Evolutionary conservation across 495 filamentous ascomycete species (phyloP), one percentile per base, ranked within the genome.

Genomic region (Penicillium salamii): DNA sequence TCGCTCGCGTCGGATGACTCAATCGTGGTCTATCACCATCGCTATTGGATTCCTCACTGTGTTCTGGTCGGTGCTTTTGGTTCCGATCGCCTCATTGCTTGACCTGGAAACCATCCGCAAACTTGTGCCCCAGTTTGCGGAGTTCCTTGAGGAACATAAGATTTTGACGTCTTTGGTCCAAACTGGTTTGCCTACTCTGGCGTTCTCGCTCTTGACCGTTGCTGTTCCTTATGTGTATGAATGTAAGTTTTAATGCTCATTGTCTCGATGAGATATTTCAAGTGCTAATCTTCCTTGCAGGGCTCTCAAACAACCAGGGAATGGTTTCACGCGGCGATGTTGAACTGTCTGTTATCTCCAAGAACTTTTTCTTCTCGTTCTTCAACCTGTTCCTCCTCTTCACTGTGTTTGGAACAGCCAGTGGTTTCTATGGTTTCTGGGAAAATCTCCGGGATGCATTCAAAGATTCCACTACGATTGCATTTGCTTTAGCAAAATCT

Each of bases 311-410:
- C 61, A 75, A 80, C 20, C 93, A 99, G 75, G 93, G 93, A 49
- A 91, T 96, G 86, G 86, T 93, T 43, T 97, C 93, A 1, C 89
- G 88, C 55, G 88, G 87, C 19, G 95, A 99, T 49, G 82, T 97
- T n/a, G 95, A 97, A 60, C 79, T 97, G 8, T 97, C 92, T 7
- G 75, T 90, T 33, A 91, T 97, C 62, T 95, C 90, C 48, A 99
- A 99, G 75, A 99, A 97, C 62, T 99, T 97, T 71, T 97, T 97
- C 78, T 99, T 97, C 69, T 90, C 87, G 26, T 99, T 99, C 74
- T 97, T 97, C 81, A 99, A 99, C 71, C 84, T 97, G 18, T 99
- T 99, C 71, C 75, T 97, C 43, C 78, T 97, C 36, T 97, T 97
- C 63, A 96, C 93, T 2, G 82, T 95, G 20, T 87, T 95, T 36